Conservation (phyloP, 768 basidiomycete genomes). For the Collybia sordida region DNA sequence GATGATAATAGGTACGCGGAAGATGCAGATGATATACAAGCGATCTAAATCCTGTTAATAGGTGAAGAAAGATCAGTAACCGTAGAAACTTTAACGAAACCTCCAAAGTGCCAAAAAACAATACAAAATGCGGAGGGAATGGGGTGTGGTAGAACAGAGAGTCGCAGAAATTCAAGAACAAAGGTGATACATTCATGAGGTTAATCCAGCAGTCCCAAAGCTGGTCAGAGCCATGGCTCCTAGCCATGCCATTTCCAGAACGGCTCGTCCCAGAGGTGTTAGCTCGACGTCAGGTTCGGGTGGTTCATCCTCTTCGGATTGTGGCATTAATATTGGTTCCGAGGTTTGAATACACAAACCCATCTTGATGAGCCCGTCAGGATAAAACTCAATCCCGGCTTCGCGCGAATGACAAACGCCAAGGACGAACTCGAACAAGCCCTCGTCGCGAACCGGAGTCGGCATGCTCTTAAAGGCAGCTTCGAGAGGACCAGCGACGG, state of each 20-base stretch:
- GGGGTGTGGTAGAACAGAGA: too few relatives aligned
- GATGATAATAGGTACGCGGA: too few relatives aligned
- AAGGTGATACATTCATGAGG: too few relatives aligned
- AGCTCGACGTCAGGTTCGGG: conserved; percentile 43
- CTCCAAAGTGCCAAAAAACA: too few relatives aligned
- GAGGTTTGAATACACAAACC: conserved; percentile 54
- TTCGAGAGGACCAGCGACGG: conserved; percentile 58
- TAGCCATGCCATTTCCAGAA: conserved; percentile 57
- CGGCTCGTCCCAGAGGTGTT: conserved; percentile 53
- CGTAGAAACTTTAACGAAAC: too few relatives aligned
- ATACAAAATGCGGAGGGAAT: too few relatives aligned
- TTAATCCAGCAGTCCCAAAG: conserved; percentile 30
- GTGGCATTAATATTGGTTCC: conserved; percentile 20
- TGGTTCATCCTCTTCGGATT: conserved; percentile 40
- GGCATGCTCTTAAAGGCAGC: conserved; percentile 52
- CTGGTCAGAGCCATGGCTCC: conserved; percentile 53
- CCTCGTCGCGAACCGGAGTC: conserved; percentile 32
- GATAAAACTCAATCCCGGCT: conserved; percentile 73
- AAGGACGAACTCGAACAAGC: conserved; percentile 46
- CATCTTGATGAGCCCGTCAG: conserved; percentile 75
- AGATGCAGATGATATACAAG: too few relatives aligned
- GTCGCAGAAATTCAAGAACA: too few relatives aligned
- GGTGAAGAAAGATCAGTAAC: too few relatives aligned
- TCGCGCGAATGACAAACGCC: conserved; percentile 63
- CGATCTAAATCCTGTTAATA: too few relatives aligned